phyloP scores from a whole-genome alignment of 805 yeast species.

The Nakazawaea ernobii region DNA sequence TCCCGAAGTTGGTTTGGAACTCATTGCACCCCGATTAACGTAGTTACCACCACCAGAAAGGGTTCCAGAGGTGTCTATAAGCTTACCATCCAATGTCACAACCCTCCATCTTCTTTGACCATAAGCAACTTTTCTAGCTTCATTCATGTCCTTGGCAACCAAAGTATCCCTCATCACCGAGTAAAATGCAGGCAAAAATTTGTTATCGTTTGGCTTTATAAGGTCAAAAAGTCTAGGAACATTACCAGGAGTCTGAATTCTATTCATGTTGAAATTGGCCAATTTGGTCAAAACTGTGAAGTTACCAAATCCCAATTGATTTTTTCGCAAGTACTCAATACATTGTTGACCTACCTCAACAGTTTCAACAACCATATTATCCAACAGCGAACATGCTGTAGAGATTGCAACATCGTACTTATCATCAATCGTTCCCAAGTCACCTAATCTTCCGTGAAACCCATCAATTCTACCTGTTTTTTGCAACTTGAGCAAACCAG shows the following conservation, averaged over 20 bases:
- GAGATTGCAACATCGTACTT: slow-evolving; percentile 90
- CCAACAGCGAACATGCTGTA: slow-evolving; percentile 87
- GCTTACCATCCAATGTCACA: slow-evolving; percentile 86
- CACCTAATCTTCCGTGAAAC: slow-evolving; percentile 87
- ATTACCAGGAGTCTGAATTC: slow-evolving; percentile 64
- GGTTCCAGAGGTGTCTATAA: slow-evolving; percentile 91
- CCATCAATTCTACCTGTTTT: slow-evolving; percentile 81
- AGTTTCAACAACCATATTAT: slow-evolving; percentile 87
- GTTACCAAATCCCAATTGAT: slow-evolving; percentile 82
- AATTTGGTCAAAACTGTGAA: slow-evolving; percentile 78
- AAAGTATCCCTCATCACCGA: slow-evolving; percentile 82
- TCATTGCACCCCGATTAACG: slow-evolving; percentile 74
- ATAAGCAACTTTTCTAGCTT: slow-evolving; percentile 86
- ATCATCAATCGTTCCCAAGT: slow-evolving; percentile 85
- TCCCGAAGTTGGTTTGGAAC: slow-evolving; percentile 30
- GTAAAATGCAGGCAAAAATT: slow-evolving; percentile 83
- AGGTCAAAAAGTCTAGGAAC: slow-evolving; percentile 84
- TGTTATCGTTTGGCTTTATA: slow-evolving; percentile 58
- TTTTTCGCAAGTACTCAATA: slow-evolving; percentile 76
- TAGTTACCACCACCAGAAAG: slow-evolving; percentile 93
- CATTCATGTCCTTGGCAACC: slow-evolving; percentile 71
- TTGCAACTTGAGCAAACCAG: slow-evolving; percentile 62
- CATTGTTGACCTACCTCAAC: slow-evolving; percentile 55
- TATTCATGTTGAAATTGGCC: slow-evolving; percentile 50
- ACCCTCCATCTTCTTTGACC: slow-evolving; percentile 70